Percentiles rank a stretch among this genome's conserved stretches.
Conservation (phyloP, 805 yeast genomes). For the Brettanomyces custersianus region DNA sequence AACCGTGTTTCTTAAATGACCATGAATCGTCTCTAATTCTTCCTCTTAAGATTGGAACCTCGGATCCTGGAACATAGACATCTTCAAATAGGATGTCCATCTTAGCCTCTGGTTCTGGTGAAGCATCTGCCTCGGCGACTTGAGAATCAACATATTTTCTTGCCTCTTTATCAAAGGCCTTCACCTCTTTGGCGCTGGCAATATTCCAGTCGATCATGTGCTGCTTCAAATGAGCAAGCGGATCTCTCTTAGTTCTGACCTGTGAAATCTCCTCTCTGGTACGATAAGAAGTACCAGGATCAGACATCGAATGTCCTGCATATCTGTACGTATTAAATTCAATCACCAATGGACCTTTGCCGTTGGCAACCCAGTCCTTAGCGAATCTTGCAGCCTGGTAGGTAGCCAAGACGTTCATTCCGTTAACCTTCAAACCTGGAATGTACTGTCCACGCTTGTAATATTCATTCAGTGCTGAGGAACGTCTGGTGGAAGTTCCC, state of each 20-base stretch:
- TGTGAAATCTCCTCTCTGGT: constrained; percentile 99
- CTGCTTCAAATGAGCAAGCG: constrained; percentile 91
- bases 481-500: constrained; percentile 98
- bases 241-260: constrained; percentile 98
- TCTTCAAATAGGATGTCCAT: constrained; percentile 93
- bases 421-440: constrained; percentile 97
- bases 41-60: constrained; percentile 89
- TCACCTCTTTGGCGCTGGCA: constrained; percentile 92
- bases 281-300: constrained; percentile 99
- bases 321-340: constrained; percentile 99
- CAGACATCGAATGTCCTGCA: constrained; percentile 99
- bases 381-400: constrained; percentile 96
- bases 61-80: constrained; percentile 91
- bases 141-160: constrained; percentile 94
- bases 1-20: constrained; percentile 35
- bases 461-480: constrained; percentile 94
- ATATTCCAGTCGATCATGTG: constrained; percentile 72
- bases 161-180: constrained; percentile 90
- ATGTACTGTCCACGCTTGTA: constrained; percentile 99
- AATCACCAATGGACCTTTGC: constrained; percentile 92
- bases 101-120: constrained; percentile 93
- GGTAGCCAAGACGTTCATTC: constrained; percentile 95
- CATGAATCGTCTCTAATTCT: constrained; percentile 94
- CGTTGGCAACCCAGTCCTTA: constrained; percentile 87
- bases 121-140: constrained; percentile 85